Base-by-base conservation (phyloP, 2,329 filamentous ascomycete species). In the Teratosphaeria gauchensis region DNA sequence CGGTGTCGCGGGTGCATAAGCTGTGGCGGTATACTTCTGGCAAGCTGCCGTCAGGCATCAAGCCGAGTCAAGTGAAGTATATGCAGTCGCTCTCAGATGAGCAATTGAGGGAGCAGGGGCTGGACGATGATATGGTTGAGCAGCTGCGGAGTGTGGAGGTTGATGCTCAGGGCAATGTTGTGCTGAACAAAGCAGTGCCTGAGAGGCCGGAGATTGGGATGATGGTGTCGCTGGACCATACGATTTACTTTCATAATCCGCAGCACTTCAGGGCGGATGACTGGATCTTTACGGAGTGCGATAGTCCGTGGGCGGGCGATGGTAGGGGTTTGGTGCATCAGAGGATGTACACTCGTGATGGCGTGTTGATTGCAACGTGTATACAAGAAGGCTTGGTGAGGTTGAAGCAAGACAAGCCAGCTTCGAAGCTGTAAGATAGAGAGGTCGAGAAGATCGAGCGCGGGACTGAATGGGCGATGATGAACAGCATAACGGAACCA, bases 231-330 rank as follows among this genome's bases (percentile, higher is more conserved):
- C 75, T 92, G 56, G 89, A 94, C 70, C 89, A 94, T 61, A 78
- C 77, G 31, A 81, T 82, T 52, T 81, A 81, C 65, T 82, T 82
- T 67, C 80, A 82, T 62, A 73, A 74, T 55, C 78, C 77, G n/a
- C 71, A 74, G 33, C 73, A 70, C 19, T 81, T 80, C 66, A 69
- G 76, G 38, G 78, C 78, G 38, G 79, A 82, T 58, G 78, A 91
- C 73, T 92, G 88, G 88, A 87, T 91, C 82, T 84, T 90, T 65
- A 82, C 81, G 21, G 88, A 92, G 76, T 89, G 89, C 82, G 82
- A 88, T 73, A 90, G 84, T 58, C 88, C 89, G 0, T 94, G 89
- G 89, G 82, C 86, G 2, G 88, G 86, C 1, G 87, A 91, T 67
- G 89, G 88, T 3, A 80, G 89, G 60, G 89, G 88, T 0, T 78